Conservation (phyloP, 2,329 filamentous ascomycete genomes). For the Diaporthe citri region DNA sequence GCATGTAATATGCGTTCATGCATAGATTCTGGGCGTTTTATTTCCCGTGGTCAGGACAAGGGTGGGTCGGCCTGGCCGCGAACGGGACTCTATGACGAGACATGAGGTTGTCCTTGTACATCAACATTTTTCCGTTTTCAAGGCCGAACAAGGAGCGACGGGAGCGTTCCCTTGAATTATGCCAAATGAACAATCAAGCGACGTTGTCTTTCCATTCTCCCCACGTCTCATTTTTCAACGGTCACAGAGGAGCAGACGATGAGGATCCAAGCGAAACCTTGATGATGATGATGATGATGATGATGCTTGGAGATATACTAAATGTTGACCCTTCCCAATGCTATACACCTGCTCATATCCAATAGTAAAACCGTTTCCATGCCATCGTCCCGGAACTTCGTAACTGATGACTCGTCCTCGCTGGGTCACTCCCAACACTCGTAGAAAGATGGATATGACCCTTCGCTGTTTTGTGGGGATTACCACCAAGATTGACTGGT, state of each 20-base stretch:
- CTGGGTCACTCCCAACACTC: not conserved
- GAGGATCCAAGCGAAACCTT: not conserved
- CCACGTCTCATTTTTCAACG: not conserved
- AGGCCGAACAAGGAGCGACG: conserved; percentile 20
- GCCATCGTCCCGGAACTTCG: conserved; percentile 2
- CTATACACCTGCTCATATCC: conserved; percentile 30
- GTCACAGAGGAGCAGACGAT: not conserved
- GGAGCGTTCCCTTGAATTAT: conserved; percentile 6
- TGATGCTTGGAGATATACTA: conserved; percentile 19
- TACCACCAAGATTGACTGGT: not conserved
- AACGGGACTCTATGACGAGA: not conserved
- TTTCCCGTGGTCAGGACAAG: conserved; percentile 3
- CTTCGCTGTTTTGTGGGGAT: not conserved
- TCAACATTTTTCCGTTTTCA: not conserved
- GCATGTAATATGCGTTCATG: conserved; percentile 25
- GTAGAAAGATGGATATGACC: not conserved
- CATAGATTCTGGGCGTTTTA: conserved; percentile 11
- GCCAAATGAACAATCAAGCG: conserved; percentile 21
- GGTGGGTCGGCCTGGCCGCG: conserved; percentile 15
- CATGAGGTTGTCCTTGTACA: conserved; percentile 20
- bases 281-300: conserved; percentile 7
- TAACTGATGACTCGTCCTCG: conserved; percentile 10
- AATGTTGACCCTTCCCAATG: conserved; percentile 27
- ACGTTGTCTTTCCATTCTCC: not conserved
- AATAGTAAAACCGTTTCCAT: conserved; percentile 21